Base-by-base conservation (phyloP, 495 filamentous ascomycete genomes). In the Trichodelitschia bisporula region DNA sequence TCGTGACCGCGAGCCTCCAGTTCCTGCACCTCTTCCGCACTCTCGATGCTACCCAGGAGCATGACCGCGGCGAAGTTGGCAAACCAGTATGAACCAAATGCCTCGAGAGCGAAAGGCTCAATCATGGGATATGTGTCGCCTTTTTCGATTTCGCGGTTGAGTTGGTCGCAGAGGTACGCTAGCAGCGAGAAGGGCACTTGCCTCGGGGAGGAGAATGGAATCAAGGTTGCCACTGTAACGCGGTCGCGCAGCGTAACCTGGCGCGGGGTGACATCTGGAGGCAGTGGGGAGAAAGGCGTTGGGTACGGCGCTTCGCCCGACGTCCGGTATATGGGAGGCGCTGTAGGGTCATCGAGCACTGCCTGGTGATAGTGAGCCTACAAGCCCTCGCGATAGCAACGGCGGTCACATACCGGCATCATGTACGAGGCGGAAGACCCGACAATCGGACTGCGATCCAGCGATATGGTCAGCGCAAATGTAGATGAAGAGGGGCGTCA, bases 51-150 rank as follows among this genome's bases (percentile, higher is more conserved):
- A 11, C 86, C 86, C 10, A 90, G 61, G 2, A 95, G 55, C 84
- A 95, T 93, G 37, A 97, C 65, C 5, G 79, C 84, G 28, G 63
- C 83, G 40, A 95, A 93, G 40, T 82, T 89, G 36, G 79, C 77
- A 46, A 97, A 89, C 86, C 86, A 97, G 46, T 91, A 95, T 18
- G 67, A 59, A 9, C 69, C 69, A 37, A 95, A 97, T 24, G 69
- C 66, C 2, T 69, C 63, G 14, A 75, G 49, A 3, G 74, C 54
- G 53, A 95, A 68, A 9, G 70, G 59, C 16, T 79, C 71, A 35
- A 77, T 66, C 71, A 93, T 83, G 25, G 86, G 83, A 55, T 92
- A 97, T 1, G 89, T 93, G 46, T 97, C 82, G 19, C 86, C 86
- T 45, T 77, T 75, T 46, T 90, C 80, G 39, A 97, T 91, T 49